phyloP scores from a whole-genome alignment of 352 stramenopile species.

The Aphanomyces euteiches region DNA sequence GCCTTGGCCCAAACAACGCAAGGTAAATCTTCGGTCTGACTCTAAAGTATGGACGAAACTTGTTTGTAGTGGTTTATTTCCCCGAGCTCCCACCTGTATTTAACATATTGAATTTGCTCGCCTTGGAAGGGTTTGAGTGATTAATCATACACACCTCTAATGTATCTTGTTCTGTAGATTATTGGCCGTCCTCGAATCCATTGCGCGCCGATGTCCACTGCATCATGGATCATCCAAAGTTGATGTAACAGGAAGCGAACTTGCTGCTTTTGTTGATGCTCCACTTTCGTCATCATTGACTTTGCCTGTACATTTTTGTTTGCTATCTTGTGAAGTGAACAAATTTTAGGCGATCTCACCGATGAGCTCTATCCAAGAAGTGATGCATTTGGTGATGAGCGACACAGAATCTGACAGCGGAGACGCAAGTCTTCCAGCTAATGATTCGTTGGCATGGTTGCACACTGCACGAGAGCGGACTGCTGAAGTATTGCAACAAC shows the following conservation, averaged over 20 bases:
- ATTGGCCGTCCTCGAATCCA: constrained; percentile 93
- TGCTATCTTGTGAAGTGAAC: background rate
- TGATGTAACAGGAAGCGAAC: constrained; percentile 31
- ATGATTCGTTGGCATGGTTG: constrained; percentile 71
- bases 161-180: constrained; percentile 69
- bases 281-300: background rate
- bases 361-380: constrained; percentile 72
- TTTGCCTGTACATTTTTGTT: background rate
- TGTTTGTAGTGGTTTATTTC: constrained; percentile 3
- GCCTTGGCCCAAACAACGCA: constrained; percentile 87
- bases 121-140: constrained; percentile 55
- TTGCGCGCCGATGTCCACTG: constrained; percentile 81
- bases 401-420: constrained; percentile 65
- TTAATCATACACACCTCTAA: background rate
- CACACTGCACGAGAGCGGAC: constrained; percentile 81
- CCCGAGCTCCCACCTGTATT: constrained; percentile 32
- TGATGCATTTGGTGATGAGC: constrained; percentile 82
- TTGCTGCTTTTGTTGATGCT: constrained; percentile 4
- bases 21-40: constrained; percentile 24
- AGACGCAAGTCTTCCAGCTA: constrained; percentile 47
- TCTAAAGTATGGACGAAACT: background rate
- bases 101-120: constrained; percentile 72
- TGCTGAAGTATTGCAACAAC: constrained; percentile 85
- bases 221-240: constrained; percentile 34
- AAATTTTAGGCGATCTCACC: constrained; percentile 63